Percentiles rank a stretch among this genome's conserved stretches.
phyloP scores from a whole-genome alignment of 2,329 filamentous ascomycete species.

The Fusarium staphyleae region DNA sequence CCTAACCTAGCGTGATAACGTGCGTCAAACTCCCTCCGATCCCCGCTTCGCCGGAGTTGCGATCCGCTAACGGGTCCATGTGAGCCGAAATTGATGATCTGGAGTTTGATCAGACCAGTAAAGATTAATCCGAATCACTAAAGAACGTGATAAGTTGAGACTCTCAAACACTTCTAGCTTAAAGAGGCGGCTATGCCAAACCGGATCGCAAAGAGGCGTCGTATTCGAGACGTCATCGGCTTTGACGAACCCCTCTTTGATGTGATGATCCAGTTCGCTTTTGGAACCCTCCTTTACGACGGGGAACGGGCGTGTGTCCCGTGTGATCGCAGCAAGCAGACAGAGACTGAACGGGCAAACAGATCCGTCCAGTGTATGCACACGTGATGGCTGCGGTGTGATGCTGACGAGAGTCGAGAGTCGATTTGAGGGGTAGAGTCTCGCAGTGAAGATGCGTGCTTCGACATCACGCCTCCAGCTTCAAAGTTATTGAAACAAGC shows the following conservation, averaged over 20 bases:
- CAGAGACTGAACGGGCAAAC: constrained; percentile 5
- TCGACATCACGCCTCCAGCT: neutral
- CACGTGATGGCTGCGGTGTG: constrained; percentile 14
- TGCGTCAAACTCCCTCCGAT: too few relatives aligned
- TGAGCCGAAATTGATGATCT: too few relatives aligned
- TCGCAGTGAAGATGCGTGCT: neutral
- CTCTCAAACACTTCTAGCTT: too few relatives aligned
- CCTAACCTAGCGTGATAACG: too few relatives aligned
- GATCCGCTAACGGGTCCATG: neutral
- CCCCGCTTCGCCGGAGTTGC: neutral
- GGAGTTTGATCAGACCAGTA: too few relatives aligned
- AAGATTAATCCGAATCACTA: too few relatives aligned
- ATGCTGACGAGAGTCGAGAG: constrained; percentile 7
- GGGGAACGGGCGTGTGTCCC: neutral
- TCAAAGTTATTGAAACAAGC: neutral
- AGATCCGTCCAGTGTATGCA: neutral
- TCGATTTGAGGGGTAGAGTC: constrained; percentile 12
- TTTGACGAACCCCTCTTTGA: constrained; percentile 8
- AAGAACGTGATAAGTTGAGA: too few relatives aligned
- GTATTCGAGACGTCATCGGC: constrained; percentile 5
- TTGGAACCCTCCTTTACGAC: neutral
- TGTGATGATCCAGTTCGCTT: constrained; percentile 14
- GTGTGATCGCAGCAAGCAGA: neutral
- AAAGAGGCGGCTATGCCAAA: too few relatives aligned
- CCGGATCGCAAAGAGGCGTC: neutral